Evolutionary conservation across 2,329 filamentous ascomycete genomes (phyloP).

Genomic region (Phoma sp.): DNA sequence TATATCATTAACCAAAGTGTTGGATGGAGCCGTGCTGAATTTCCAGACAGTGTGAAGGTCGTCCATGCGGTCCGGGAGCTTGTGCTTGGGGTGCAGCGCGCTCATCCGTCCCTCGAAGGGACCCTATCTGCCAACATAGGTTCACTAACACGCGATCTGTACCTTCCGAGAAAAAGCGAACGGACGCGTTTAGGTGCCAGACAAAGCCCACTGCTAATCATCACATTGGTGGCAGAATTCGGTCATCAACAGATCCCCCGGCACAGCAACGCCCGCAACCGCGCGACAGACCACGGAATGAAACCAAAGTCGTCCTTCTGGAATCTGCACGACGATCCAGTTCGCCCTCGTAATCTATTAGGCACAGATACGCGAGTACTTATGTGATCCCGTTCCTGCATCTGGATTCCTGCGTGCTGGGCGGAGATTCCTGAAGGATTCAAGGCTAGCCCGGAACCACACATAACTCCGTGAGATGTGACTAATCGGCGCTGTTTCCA

Average conservation of each 20-base stretch:
- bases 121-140: not conserved
- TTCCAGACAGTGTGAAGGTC: not conserved
- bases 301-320: not conserved
- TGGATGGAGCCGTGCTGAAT: not conserved
- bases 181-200: not conserved
- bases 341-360: not conserved
- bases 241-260: too few species aligned
- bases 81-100: not conserved
- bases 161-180: not conserved
- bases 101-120: not conserved
- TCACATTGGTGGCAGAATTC: not conserved
- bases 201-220: not conserved
- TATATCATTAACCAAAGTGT: too few species aligned
- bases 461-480: not conserved
- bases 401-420: not conserved
- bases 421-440: not conserved
- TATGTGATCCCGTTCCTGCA: conserved; percentile 3
- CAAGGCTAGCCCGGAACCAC: not conserved
- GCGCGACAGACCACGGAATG: not conserved
- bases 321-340: not conserved
- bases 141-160: not conserved
- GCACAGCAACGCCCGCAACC: not conserved
- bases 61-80: not conserved
- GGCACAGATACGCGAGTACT: not conserved
- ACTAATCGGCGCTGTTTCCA: not conserved